Conservation (phyloP, 768 basidiomycete genomes). For the Russula olivacea region DNA sequence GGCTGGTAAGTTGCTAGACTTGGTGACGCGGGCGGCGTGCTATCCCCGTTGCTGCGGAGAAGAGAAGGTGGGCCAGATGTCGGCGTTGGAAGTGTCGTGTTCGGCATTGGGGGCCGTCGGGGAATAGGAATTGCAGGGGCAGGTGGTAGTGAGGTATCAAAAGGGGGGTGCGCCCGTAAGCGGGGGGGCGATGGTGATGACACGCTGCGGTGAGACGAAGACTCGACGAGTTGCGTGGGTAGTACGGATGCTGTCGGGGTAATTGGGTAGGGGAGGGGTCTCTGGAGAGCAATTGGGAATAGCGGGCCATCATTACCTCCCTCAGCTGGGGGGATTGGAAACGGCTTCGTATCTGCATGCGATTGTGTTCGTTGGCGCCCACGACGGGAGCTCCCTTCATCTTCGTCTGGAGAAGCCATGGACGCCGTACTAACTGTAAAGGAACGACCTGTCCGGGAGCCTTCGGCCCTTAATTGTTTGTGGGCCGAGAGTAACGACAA, state of each 20-base stretch:
- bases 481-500: slow-evolving; percentile 17
- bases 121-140: slow-evolving; percentile 13
- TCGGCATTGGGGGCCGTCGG: slow-evolving; percentile 28
- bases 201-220: not conserved
- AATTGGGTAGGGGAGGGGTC: slow-evolving; percentile 22
- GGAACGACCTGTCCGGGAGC: slow-evolving; percentile 16
- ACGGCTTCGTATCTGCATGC: slow-evolving; percentile 9
- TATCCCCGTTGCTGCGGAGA: slow-evolving; percentile 17
- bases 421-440: slow-evolving; percentile 12
- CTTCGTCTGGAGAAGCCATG: slow-evolving; percentile 11
- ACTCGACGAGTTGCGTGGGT: not conserved
- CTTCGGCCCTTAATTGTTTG: slow-evolving; percentile 19
- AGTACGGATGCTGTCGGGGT: not conserved
- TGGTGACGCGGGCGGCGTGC: slow-evolving; percentile 33
- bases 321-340: slow-evolving; percentile 9
- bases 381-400: slow-evolving; percentile 8
- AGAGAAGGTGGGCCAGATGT: slow-evolving; percentile 15
- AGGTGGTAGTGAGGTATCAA: slow-evolving; percentile 2
- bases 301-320: not conserved
- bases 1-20: slow-evolving; percentile 36
- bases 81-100: slow-evolving; percentile 24
- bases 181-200: not conserved
- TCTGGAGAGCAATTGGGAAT: slow-evolving; percentile 14
- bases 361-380: slow-evolving; percentile 14
- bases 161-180: not conserved